Percentiles rank a stretch among this genome's conserved stretches.
Conservation (phyloP, 169 alveolate species). For the Eimeria mitis region DNA sequence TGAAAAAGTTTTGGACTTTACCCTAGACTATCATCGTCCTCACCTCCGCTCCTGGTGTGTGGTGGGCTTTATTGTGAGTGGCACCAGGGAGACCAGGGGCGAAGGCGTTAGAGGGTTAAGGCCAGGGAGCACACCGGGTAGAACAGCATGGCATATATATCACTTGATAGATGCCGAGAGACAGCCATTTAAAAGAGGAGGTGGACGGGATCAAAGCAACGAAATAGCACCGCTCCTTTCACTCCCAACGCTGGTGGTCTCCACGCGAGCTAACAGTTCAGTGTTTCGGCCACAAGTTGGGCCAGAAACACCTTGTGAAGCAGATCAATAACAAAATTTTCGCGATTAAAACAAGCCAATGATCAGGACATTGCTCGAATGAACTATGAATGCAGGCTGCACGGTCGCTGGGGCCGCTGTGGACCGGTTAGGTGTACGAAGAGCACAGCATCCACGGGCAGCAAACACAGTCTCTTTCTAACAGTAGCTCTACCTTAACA, state of each 20-base stretch:
- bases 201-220: background rate
- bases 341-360: background rate
- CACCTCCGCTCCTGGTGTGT: background rate
- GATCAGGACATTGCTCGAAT: background rate
- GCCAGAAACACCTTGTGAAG: background rate
- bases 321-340: background rate
- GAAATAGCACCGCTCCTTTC: background rate
- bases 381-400: background rate
- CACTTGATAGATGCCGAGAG: background rate
- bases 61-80: background rate
- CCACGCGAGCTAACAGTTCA: background rate
- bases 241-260: background rate
- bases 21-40: background rate
- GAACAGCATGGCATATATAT: background rate
- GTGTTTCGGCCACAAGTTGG: background rate
- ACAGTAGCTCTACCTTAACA: background rate
- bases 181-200: background rate
- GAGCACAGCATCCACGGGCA: background rate
- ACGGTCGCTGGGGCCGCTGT: slow-evolving; percentile 18
- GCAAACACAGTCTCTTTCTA: background rate
- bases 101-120: background rate
- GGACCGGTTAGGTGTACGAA: slow-evolving; percentile 5
- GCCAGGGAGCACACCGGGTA: background rate
- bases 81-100: background rate
- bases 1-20: too few relatives aligned